These are phyloP conservation scores for Sugiyamaella sp. DNA, from an alignment of 1,139 yeast genomes.

Conservation along the genomic window DNA sequence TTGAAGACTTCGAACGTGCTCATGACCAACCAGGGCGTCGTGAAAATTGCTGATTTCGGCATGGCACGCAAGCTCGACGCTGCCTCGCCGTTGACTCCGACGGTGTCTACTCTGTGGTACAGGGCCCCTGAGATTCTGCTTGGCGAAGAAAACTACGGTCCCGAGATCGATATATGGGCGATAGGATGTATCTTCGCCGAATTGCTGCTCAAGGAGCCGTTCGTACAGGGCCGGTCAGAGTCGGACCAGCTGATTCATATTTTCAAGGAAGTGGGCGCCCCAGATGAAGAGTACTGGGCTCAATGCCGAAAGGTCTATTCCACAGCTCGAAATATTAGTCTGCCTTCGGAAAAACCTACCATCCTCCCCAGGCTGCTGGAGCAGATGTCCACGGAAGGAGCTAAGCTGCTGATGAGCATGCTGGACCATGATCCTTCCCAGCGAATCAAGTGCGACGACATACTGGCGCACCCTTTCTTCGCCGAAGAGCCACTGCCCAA, in stretches of 20 bases:
- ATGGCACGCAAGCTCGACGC: slow-evolving; percentile 41
- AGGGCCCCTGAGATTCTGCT: slow-evolving; percentile 96
- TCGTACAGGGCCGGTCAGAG: slow-evolving; percentile 88
- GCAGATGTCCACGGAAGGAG: slow-evolving; percentile 56
- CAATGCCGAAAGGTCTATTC: slow-evolving; percentile 29
- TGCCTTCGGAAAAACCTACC: slow-evolving; percentile 21
- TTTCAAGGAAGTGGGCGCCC: slow-evolving; percentile 80
- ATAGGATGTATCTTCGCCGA: slow-evolving; percentile 96
- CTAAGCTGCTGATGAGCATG: slow-evolving; percentile 63
- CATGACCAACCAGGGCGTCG: slow-evolving; percentile 53
- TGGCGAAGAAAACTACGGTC: slow-evolving; percentile 67
- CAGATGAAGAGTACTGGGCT: slow-evolving; percentile 66
- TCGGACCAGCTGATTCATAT: slow-evolving; percentile 91
- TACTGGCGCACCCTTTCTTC: slow-evolving; percentile 69
- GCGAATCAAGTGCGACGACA: slow-evolving; percentile 62
- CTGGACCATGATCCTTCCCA: slow-evolving; percentile 66
- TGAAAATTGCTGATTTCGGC: slow-evolving; percentile 64
- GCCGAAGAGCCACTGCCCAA: slow-evolving; percentile 66
- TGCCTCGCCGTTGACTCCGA: slow-evolving; percentile 28
- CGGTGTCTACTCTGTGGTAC: slow-evolving; percentile 64
- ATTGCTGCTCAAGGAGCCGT: slow-evolving; percentile 80
- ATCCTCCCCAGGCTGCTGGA: slow-evolving; percentile 19
- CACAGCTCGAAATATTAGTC: slow-evolving; percentile 25
- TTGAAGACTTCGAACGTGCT: slow-evolving; percentile 68
- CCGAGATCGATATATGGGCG: slow-evolving; percentile 95